Conservation (phyloP, 768 basidiomycete genomes). For the Boletus patriciae region DNA sequence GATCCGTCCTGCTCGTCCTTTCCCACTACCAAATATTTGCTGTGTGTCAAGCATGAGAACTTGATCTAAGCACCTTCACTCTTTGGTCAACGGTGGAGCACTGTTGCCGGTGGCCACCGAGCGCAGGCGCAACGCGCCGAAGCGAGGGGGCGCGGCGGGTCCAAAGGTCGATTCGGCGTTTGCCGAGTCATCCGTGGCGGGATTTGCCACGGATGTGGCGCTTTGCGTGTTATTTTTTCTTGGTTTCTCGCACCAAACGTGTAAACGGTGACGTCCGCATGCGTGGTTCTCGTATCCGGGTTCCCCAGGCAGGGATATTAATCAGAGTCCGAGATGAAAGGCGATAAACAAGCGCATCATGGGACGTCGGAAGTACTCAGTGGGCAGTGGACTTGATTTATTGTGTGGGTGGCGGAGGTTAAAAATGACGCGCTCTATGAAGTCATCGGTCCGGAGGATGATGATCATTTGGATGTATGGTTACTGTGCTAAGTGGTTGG, state of each 20-base stretch:
- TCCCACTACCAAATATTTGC: no score
- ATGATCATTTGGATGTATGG: slow-evolving; percentile 9
- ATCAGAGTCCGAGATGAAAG: slow-evolving; percentile 30
- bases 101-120: no score
- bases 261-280: not conserved
- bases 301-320: slow-evolving; percentile 16
- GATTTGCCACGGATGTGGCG: no score
- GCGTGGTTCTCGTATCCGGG: not conserved
- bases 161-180: no score
- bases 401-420: slow-evolving; percentile 10
- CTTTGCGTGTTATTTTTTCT: no score
- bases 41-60: no score
- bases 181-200: no score
- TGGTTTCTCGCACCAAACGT: not conserved
- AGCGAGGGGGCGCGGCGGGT: no score
- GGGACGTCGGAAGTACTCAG: slow-evolving; percentile 4
- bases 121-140: no score
- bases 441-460: slow-evolving; percentile 27
- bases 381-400: not conserved
- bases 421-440: slow-evolving; percentile 16
- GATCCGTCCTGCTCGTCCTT: no score
- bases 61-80: no score
- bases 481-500: not conserved
- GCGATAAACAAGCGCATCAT: not conserved
- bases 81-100: no score